Conservation (phyloP, 2,329 filamentous ascomycete genomes). For the Colletotrichum eremochloae region DNA sequence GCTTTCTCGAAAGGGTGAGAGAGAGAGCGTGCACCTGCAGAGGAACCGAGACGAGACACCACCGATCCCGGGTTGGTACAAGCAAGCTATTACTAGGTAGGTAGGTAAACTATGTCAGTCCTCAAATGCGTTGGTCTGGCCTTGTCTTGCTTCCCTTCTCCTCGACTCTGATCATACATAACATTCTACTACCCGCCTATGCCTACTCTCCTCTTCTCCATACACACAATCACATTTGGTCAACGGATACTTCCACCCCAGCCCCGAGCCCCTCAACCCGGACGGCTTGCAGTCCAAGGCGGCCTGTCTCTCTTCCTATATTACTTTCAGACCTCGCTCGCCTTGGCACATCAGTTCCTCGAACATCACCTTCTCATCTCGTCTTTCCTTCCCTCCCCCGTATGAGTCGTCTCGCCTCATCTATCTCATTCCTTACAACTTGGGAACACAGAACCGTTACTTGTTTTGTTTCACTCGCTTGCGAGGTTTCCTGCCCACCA, state of each 20-base stretch:
- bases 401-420: slow-evolving; percentile 27
- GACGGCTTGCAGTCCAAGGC: slow-evolving; percentile 7
- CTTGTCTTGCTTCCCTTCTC: neutral
- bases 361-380: slow-evolving; percentile 8
- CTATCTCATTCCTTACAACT: slow-evolving; percentile 25
- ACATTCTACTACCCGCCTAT: neutral
- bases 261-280: neutral
- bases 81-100: neutral
- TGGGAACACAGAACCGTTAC: slow-evolving; percentile 34
- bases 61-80: slow-evolving; percentile 8
- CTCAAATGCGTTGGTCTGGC: slow-evolving; percentile 5
- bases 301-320: slow-evolving; percentile 12
- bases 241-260: slow-evolving; percentile 5
- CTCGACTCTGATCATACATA: slow-evolving; percentile 17
- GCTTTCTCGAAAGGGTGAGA: neutral
- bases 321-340: slow-evolving; percentile 27
- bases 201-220: neutral
- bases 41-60: neutral
- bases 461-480: slow-evolving; percentile 41
- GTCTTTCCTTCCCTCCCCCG: slow-evolving; percentile 6
- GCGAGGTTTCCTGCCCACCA: slow-evolving; percentile 29
- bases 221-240: neutral
- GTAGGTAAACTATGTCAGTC: neutral
- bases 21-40: neutral
- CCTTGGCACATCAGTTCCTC: slow-evolving; percentile 36